Conservation (phyloP, 2,329 filamentous ascomycete species). For the Hypocrella siamensis region DNA sequence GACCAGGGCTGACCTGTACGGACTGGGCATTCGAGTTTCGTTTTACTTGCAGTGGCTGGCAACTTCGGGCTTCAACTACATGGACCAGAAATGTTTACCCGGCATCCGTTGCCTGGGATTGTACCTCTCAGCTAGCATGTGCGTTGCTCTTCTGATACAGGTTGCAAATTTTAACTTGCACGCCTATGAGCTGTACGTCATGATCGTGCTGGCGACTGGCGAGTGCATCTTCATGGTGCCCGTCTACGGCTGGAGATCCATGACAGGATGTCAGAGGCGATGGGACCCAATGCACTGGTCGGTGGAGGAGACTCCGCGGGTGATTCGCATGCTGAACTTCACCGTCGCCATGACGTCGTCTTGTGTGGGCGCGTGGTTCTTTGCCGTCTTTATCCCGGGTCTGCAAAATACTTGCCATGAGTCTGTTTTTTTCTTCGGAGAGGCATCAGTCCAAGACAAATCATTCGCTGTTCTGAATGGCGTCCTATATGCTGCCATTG, state of each 20-base stretch:
- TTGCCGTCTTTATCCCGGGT: constrained; percentile 10
- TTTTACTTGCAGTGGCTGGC: constrained; percentile 22
- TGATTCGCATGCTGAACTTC: constrained; percentile 12
- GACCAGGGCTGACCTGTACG: constrained; percentile 16
- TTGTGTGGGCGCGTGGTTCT: constrained; percentile 17
- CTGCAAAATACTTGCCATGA: constrained; percentile 11
- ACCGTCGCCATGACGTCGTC: constrained; percentile 12
- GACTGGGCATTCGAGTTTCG: constrained; percentile 17
- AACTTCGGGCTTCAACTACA: constrained; percentile 14
- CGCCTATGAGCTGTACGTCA: constrained; percentile 16
- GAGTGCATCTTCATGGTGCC: constrained; percentile 16
- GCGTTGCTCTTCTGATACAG: constrained; percentile 13
- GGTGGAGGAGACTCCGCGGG: constrained; percentile 10
- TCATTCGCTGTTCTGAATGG: constrained; percentile 14
- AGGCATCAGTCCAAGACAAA: constrained; percentile 11
- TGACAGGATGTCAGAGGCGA: constrained; percentile 14
- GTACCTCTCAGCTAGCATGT: constrained; percentile 13
- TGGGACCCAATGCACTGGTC: constrained; percentile 15
- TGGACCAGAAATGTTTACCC: constrained; percentile 12
- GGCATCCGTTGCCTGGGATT: constrained; percentile 17
- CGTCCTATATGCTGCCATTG: constrained; percentile 13
- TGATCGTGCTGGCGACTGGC: constrained; percentile 15
- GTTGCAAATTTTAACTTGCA: constrained; percentile 8
- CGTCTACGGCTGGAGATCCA: constrained; percentile 15
- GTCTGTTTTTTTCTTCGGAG: constrained; percentile 17